Percentiles rank a stretch among this genome's conserved stretches.
phyloP scores from a whole-genome alignment of 192 early-diverging fungal genomes.

The Diversispora eburnea region DNA sequence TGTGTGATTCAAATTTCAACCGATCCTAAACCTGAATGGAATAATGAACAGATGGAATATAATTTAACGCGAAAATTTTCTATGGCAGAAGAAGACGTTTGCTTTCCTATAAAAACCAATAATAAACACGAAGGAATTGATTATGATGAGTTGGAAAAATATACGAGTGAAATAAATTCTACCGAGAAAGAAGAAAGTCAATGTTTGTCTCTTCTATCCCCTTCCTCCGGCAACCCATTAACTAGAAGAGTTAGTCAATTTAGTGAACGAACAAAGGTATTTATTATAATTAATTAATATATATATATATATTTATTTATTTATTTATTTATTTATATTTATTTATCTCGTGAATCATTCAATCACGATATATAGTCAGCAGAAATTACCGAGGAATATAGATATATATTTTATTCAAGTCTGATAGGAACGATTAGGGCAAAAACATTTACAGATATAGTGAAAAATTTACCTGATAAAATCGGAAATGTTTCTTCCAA shows the following conservation, averaged over 20 bases:
- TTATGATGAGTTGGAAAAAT: conserved; percentile 5
- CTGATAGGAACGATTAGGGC: too few species aligned
- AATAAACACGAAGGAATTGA: background rate
- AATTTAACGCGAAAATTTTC: conserved; percentile 7
- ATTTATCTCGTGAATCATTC: background rate
- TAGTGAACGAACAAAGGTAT: conserved; percentile 1
- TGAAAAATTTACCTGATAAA: too few species aligned
- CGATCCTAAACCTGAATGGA: too few species aligned
- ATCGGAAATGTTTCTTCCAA: conserved; percentile 26
- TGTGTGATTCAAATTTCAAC: too few species aligned
- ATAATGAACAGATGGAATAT: background rate
- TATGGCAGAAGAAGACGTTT: background rate
- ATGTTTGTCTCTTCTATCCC: background rate
- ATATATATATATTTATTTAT: background rate
- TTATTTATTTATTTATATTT: background rate
- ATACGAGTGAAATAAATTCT: background rate
- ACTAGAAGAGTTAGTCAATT: conserved; percentile 2
- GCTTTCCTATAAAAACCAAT: background rate
- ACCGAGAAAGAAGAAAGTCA: background rate
- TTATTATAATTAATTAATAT: background rate
- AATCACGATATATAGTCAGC: too few species aligned
- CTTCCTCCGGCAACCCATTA: background rate
- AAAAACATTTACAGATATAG: too few species aligned
- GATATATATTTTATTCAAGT: too few species aligned
- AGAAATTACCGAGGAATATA: too few species aligned